phyloP scores from a whole-genome alignment of 2,329 filamentous ascomycete genomes.

The Chrysosporium keratinophilum region DNA sequence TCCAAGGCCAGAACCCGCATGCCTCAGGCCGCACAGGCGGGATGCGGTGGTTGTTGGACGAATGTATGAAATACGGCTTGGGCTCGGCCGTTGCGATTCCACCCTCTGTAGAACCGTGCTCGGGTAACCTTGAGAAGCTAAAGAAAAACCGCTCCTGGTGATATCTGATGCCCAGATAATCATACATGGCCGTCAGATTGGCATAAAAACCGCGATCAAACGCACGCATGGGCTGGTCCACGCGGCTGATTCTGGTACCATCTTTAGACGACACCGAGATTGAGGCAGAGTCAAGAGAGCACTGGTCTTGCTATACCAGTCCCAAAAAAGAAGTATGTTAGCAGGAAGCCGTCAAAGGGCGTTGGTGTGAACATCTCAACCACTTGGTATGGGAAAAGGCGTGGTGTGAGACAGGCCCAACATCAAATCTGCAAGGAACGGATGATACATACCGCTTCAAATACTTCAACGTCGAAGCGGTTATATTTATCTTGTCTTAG shows the following conservation, averaged over 20 bases:
- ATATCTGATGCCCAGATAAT: slow-evolving; percentile 43
- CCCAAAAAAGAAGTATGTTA: slow-evolving; percentile 2
- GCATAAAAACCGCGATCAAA: slow-evolving; percentile 46
- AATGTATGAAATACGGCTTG: slow-evolving; percentile 42
- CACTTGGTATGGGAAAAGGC: not conserved
- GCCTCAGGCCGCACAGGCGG: slow-evolving; percentile 36
- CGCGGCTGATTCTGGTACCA: slow-evolving; percentile 24
- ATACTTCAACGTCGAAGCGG: slow-evolving; percentile 37
- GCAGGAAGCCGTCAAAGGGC: not conserved
- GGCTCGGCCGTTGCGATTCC: slow-evolving; percentile 7
- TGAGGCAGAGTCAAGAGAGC: slow-evolving; percentile 40
- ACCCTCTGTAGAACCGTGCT: not conserved
- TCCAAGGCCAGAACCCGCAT: slow-evolving; percentile 29
- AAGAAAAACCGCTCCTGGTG: slow-evolving; percentile 45
- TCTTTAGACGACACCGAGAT: slow-evolving; percentile 26
- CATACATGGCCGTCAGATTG: slow-evolving; percentile 48
- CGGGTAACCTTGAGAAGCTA: slow-evolving; percentile 35
- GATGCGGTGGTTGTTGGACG: slow-evolving; percentile 45
- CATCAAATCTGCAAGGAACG: not conserved
- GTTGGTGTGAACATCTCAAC: not conserved
- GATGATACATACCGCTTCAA: slow-evolving; percentile 35
- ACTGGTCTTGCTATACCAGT: slow-evolving; percentile 30
- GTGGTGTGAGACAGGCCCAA: not conserved
- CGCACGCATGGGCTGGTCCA: slow-evolving; percentile 45
- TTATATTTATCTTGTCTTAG: slow-evolving; percentile 32